Evolutionary conservation across 1,284 basidiomycete species (phyloP).

Genomic region (Sanguinoderma infundibulare): DNA sequence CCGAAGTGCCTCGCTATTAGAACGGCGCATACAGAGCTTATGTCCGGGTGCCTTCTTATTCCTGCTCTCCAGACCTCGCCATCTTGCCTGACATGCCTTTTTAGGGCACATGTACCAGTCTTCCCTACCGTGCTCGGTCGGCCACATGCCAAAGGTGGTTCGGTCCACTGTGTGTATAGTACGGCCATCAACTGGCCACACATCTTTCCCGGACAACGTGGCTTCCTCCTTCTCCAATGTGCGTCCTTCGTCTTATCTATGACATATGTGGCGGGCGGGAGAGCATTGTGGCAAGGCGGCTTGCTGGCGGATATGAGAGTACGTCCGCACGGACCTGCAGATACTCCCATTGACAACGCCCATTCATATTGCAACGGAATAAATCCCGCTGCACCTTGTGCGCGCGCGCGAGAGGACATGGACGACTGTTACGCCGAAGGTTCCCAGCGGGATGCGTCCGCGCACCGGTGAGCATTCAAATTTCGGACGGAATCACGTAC

Average conservation of each 20-base stretch:
- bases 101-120: background rate
- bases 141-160: background rate
- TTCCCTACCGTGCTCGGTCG: background rate
- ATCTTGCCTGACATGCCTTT: background rate
- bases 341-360: background rate
- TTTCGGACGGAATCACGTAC: background rate
- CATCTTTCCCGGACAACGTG: background rate
- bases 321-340: background rate
- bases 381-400: background rate
- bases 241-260: slow-evolving; percentile 15
- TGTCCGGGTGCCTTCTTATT: background rate
- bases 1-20: background rate
- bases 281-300: background rate
- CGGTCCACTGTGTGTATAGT: no score
- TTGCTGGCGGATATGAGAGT: slow-evolving; percentile 6
- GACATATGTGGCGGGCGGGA: slow-evolving; percentile 3
- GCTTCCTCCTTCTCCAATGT: background rate
- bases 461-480: no score
- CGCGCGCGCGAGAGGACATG: background rate
- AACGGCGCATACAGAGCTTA: background rate
- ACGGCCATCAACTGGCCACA: no score
- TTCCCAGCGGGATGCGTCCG: background rate
- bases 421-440: background rate
- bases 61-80: background rate
- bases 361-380: no score